Conservation (phyloP, 2,329 filamentous ascomycete genomes). For the Trichoderma cornu-damae region DNA sequence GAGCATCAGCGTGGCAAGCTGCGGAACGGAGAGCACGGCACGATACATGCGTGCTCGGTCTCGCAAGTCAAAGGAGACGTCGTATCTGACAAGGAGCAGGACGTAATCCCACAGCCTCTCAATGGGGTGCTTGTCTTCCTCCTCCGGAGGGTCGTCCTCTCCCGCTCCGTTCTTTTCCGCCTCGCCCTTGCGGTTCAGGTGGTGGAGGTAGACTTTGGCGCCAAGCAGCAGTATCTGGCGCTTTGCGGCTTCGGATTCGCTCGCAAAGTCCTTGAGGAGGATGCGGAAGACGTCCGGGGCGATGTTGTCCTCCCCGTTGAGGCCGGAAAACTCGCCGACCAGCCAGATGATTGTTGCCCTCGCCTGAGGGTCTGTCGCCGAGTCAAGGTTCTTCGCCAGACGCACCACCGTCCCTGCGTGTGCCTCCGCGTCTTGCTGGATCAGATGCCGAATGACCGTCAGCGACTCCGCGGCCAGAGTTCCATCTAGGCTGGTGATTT, state of each 20-base stretch:
- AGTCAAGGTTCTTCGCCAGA: constrained; percentile 85
- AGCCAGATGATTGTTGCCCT: constrained; percentile 96
- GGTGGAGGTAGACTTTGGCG: constrained; percentile 93
- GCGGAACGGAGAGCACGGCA: constrained; percentile 72
- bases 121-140: constrained; percentile 56
- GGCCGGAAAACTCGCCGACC: constrained; percentile 84
- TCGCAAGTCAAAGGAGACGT: constrained; percentile 89
- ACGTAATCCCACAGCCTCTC: constrained; percentile 78
- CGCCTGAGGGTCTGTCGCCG: constrained; percentile 78
- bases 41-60: constrained; percentile 88
- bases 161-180: constrained; percentile 33
- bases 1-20: constrained; percentile 84
- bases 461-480: constrained; percentile 86
- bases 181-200: constrained; percentile 62
- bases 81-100: constrained; percentile 80
- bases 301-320: constrained; percentile 78
- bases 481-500: constrained; percentile 83
- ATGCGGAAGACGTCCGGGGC: constrained; percentile 89
- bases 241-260: constrained; percentile 80
- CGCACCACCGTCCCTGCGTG: constrained; percentile 83
- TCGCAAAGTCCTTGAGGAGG: constrained; percentile 74
- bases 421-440: constrained; percentile 78
- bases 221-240: constrained; percentile 87
- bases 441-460: constrained; percentile 91
- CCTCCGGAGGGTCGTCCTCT: constrained; percentile 30